Percentiles rank a stretch among this genome's conserved stretches.
phyloP scores from a whole-genome alignment of 2,329 filamentous ascomycete species.

The Rutstroemia sp. region DNA sequence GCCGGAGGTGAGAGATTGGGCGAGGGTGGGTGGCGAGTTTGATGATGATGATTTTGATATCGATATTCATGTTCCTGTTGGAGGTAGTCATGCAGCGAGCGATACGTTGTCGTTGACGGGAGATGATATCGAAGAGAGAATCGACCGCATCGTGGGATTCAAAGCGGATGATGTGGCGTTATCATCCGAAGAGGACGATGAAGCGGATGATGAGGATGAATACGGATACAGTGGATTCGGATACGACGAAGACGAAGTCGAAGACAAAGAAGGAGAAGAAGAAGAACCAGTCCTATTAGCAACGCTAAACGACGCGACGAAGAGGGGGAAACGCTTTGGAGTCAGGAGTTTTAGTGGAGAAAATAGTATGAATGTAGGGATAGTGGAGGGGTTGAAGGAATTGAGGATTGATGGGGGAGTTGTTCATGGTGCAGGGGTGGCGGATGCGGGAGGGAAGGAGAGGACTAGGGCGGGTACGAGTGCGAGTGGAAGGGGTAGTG shows the following conservation, averaged over 20 bases:
- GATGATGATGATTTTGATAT: conserved; percentile 1
- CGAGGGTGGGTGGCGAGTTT: not conserved
- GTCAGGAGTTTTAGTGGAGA: conserved; percentile 2
- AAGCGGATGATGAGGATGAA: not conserved
- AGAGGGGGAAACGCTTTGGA: not conserved
- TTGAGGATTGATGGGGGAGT: not conserved
- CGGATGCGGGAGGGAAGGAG: not conserved
- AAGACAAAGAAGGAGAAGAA: not conserved
- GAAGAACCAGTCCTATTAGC: not conserved
- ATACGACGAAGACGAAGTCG: not conserved
- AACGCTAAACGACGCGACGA: not conserved
- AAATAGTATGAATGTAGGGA: not conserved
- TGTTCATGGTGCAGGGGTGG: not conserved
- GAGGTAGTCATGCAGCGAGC: not conserved
- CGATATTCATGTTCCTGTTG: not conserved
- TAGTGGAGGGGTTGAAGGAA: not conserved
- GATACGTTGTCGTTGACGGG: not conserved
- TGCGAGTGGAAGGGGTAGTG: not conserved
- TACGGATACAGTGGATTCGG: not conserved
- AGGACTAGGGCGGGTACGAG: not conserved
- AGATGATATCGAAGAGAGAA: not conserved
- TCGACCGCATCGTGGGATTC: not conserved
- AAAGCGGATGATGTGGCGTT: not conserved
- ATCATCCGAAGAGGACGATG: not conserved
- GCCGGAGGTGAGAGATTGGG: not conserved